Conservation (phyloP, 352 stramenopile genomes). For the Globisporangium perplexum region DNA sequence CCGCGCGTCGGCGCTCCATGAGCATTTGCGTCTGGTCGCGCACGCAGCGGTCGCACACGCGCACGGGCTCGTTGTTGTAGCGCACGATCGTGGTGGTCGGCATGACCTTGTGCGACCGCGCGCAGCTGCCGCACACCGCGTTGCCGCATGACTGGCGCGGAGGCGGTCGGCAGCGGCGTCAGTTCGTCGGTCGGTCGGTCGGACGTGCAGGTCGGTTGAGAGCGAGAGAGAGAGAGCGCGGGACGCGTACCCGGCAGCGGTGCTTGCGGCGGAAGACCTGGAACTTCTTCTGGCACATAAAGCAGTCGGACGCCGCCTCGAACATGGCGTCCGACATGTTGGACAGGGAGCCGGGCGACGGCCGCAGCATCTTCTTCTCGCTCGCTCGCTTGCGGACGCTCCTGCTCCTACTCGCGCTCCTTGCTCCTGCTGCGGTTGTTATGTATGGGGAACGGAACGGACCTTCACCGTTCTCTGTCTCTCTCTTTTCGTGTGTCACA, state of each 20-base stretch:
- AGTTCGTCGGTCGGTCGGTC: neutral
- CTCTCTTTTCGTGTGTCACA: neutral
- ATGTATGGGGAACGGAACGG: neutral
- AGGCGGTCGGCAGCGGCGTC: neutral
- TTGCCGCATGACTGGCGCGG: constrained; percentile 59
- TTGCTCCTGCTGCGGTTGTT: neutral
- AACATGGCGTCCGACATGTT: constrained; percentile 40
- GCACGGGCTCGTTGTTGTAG: constrained; percentile 76
- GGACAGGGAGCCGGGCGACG: constrained; percentile 12
- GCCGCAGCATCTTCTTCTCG: constrained; percentile 18
- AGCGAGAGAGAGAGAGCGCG: neutral
- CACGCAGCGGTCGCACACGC: constrained; percentile 77
- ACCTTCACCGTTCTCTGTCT: neutral
- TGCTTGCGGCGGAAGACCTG: constrained; percentile 83
- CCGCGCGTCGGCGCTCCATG: constrained; percentile 53
- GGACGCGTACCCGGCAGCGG: constrained; percentile 53
- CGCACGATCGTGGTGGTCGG: constrained; percentile 52
- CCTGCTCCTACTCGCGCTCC: too few relatives aligned
- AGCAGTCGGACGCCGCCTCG: constrained; percentile 60
- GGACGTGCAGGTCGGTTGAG: too few relatives aligned
- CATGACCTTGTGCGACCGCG: constrained; percentile 74
- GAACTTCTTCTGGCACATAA: constrained; percentile 82
- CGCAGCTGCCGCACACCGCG: constrained; percentile 69
- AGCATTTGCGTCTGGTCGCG: constrained; percentile 71
- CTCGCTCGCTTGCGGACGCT: too few relatives aligned